phyloP scores from a whole-genome alignment of 1,284 basidiomycete genomes.

The Moniliophthora roreri region DNA sequence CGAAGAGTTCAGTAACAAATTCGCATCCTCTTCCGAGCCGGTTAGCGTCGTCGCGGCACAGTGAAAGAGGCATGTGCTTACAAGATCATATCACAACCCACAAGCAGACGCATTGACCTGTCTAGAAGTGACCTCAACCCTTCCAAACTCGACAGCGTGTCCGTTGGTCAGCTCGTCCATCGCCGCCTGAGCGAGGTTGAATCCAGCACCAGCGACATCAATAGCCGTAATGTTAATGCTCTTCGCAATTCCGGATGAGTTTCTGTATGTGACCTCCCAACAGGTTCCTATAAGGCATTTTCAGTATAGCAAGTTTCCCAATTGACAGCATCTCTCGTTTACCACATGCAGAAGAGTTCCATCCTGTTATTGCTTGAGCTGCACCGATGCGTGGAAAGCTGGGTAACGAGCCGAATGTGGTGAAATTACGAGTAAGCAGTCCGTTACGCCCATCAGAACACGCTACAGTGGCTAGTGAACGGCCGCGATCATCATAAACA shows the following conservation, averaged over 20 bases:
- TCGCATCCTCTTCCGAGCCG: neutral
- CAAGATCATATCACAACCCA: slow-evolving; percentile 21
- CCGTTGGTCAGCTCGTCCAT: slow-evolving; percentile 34
- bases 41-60: neutral
- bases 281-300: too few relatives aligned
- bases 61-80: neutral
- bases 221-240: slow-evolving; percentile 41
- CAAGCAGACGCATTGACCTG: slow-evolving; percentile 31
- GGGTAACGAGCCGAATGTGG: slow-evolving; percentile 41
- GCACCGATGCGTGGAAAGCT: slow-evolving; percentile 45
- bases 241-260: slow-evolving; percentile 16
- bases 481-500: slow-evolving; percentile 3
- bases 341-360: slow-evolving; percentile 47
- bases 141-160: slow-evolving; percentile 28
- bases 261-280: slow-evolving; percentile 44
- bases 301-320: too few relatives aligned
- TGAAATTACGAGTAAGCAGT: slow-evolving; percentile 37
- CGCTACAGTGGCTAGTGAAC: slow-evolving; percentile 38
- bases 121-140: slow-evolving; percentile 28
- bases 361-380: slow-evolving; percentile 38
- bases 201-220: slow-evolving; percentile 35
- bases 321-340: too few relatives aligned
- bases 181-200: slow-evolving; percentile 36
- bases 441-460: slow-evolving; percentile 56
- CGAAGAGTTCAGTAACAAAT: neutral